Conservation (phyloP, 345 rosid genomes). For the Aurinia saxatilis region DNA sequence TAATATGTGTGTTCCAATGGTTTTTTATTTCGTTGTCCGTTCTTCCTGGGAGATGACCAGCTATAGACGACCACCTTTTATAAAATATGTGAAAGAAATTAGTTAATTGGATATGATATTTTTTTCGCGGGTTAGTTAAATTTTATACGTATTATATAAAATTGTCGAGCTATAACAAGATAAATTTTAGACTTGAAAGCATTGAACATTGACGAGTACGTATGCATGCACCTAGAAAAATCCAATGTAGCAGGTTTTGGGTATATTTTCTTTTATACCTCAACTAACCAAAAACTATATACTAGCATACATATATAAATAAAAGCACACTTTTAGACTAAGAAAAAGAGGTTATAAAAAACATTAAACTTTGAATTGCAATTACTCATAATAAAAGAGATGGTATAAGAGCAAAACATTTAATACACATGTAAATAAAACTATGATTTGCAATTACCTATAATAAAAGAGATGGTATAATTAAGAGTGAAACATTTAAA, state of each 20-base stretch:
- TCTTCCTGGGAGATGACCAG: conserved; percentile 35
- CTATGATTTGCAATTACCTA: background rate
- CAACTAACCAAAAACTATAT: conserved; percentile 5
- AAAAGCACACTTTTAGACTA: background rate
- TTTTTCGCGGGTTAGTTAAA: conserved; percentile 16
- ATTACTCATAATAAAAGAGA: background rate
- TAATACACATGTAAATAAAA: too few species aligned
- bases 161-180: background rate
- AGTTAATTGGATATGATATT: background rate
- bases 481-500: background rate
- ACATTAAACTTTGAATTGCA: background rate
- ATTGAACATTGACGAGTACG: conserved; percentile 15
- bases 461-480: background rate
- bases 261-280: background rate
- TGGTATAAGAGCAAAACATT: background rate
- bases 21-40: conserved; percentile 32
- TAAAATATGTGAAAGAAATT: background rate
- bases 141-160: conserved; percentile 4
- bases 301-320: background rate
- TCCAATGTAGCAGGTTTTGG: conserved; percentile 21
- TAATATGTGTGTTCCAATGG: conserved; percentile 30
- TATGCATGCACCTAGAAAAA: conserved; percentile 23
- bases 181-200: background rate
- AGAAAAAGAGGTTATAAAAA: background rate
- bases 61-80: conserved; percentile 33